Conservation (phyloP, 2,329 filamentous ascomycete species). For the Aspergillus ustus region DNA sequence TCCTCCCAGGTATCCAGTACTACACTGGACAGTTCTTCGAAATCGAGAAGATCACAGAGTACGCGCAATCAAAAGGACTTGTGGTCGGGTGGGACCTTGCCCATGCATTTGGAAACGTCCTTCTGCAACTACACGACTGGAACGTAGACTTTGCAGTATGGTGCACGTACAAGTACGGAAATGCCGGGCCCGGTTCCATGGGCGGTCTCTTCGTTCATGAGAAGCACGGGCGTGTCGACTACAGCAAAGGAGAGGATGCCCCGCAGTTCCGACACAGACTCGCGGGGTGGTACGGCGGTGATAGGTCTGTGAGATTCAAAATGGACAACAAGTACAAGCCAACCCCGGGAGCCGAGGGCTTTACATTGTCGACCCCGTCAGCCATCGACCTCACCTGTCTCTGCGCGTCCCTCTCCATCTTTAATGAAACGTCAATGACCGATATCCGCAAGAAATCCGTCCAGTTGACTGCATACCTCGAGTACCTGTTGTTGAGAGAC, state of each 20-base stretch:
- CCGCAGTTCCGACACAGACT: slow-evolving; percentile 68
- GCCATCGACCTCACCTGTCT: slow-evolving; percentile 76
- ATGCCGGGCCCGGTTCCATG: slow-evolving; percentile 79
- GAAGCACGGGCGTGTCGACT: slow-evolving; percentile 60
- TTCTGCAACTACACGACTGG: slow-evolving; percentile 80
- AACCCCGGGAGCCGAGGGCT: slow-evolving; percentile 76
- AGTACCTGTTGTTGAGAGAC: slow-evolving; percentile 61
- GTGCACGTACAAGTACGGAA: slow-evolving; percentile 95
- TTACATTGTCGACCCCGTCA: slow-evolving; percentile 79
- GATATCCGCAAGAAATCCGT: slow-evolving; percentile 72
- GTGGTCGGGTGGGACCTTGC: slow-evolving; percentile 84
- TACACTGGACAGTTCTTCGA: slow-evolving; percentile 88
- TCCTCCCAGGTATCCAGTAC: slow-evolving; percentile 87
- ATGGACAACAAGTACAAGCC: slow-evolving; percentile 83
- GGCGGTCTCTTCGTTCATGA: slow-evolving; percentile 80
- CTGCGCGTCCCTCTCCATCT: slow-evolving; percentile 72
- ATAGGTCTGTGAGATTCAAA: slow-evolving; percentile 74
- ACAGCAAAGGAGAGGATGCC: slow-evolving; percentile 45
- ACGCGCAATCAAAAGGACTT: slow-evolving; percentile 72
- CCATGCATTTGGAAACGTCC: slow-evolving; percentile 81
- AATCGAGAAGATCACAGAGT: slow-evolving; percentile 74
- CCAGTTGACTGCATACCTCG: slow-evolving; percentile 74
- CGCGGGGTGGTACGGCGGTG: slow-evolving; percentile 82
- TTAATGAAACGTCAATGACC: slow-evolving; percentile 70
- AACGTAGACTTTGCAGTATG: slow-evolving; percentile 86